Evolutionary conservation across 2,329 filamentous ascomycete genomes (phyloP).

Genomic region (Fusarium devonianum): DNA sequence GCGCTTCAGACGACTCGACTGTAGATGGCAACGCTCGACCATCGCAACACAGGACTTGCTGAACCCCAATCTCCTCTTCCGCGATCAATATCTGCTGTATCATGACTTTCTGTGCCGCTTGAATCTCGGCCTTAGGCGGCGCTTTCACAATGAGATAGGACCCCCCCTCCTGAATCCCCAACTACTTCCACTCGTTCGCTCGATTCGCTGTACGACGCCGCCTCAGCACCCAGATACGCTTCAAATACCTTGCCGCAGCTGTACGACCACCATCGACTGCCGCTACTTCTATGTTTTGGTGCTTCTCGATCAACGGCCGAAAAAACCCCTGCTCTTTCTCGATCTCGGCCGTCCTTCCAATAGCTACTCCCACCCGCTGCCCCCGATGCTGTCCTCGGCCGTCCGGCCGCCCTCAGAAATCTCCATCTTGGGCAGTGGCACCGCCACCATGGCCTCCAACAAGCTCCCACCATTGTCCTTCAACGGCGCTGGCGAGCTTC

Average conservation of each 20-base stretch:
- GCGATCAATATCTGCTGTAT: constrained; percentile 18
- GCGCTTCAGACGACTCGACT: constrained; percentile 17
- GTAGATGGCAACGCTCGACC: constrained; percentile 9
- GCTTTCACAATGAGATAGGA: constrained; percentile 39
- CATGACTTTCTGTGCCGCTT: constrained; percentile 36
- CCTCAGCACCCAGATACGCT: constrained; percentile 20
- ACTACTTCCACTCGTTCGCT: constrained; percentile 36
- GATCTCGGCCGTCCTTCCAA: background rate
- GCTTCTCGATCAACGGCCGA: no score
- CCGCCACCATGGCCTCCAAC: constrained; percentile 42
- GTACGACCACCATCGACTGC: constrained; percentile 9
- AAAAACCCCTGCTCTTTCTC: no score
- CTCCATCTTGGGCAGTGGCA: constrained; percentile 35
- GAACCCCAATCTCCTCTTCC: constrained; percentile 1
- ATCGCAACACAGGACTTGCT: background rate
- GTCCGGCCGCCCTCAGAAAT: constrained; percentile 37
- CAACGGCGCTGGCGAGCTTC: constrained; percentile 39
- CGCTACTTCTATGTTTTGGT: constrained; percentile 15
- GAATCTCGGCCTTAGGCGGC: constrained; percentile 34
- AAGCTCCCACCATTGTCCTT: constrained; percentile 44
- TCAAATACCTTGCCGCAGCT: constrained; percentile 10
- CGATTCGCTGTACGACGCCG: constrained; percentile 27
- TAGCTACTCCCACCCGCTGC: constrained; percentile 10
- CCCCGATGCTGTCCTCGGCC: constrained; percentile 35
- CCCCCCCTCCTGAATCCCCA: constrained; percentile 32